phyloP scores from a whole-genome alignment of 345 rosid species.

The Camelina neglecta region DNA sequence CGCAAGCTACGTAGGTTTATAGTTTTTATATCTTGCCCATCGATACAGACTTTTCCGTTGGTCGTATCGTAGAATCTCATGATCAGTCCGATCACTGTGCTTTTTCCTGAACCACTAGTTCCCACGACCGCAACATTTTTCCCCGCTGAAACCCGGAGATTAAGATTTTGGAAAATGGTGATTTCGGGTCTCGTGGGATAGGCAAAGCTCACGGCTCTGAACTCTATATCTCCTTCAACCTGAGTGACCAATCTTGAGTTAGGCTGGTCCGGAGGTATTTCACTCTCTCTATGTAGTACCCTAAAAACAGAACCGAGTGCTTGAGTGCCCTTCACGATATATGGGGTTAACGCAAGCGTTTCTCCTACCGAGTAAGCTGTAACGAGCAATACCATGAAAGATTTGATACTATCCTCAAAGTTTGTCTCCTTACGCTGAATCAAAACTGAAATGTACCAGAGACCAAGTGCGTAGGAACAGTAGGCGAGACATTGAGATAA shows the following conservation, averaged over 20 bases:
- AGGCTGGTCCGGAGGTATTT: slow-evolving; percentile 53
- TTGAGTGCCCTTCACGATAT: slow-evolving; percentile 87
- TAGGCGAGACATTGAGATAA: slow-evolving; percentile 63
- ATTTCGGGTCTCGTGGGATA: slow-evolving; percentile 76
- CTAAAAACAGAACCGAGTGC: slow-evolving; percentile 75
- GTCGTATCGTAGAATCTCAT: slow-evolving; percentile 76
- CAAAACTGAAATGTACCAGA: slow-evolving; percentile 80
- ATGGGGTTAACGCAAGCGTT: slow-evolving; percentile 87
- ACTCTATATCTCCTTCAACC: slow-evolving; percentile 62
- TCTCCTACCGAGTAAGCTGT: slow-evolving; percentile 72
- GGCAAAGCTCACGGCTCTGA: slow-evolving; percentile 62
- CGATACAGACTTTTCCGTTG: slow-evolving; percentile 60
- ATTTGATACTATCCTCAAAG: slow-evolving; percentile 61
- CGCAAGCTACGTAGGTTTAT: slow-evolving; percentile 72
- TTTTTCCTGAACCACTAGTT: slow-evolving; percentile 92
- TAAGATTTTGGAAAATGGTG: slow-evolving; percentile 55
- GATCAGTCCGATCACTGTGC: slow-evolving; percentile 69
- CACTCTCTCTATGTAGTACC: slow-evolving; percentile 61
- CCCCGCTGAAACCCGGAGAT: slow-evolving; percentile 57
- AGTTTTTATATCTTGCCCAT: slow-evolving; percentile 62
- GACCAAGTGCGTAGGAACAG: slow-evolving; percentile 82
- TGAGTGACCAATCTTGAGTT: slow-evolving; percentile 47
- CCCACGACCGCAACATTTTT: slow-evolving; percentile 73
- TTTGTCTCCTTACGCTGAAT: slow-evolving; percentile 56
- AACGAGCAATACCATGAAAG: slow-evolving; percentile 73